Conservation (phyloP, 129 eudicot genomes). For the Chrysanthemum lavandulifolium region DNA sequence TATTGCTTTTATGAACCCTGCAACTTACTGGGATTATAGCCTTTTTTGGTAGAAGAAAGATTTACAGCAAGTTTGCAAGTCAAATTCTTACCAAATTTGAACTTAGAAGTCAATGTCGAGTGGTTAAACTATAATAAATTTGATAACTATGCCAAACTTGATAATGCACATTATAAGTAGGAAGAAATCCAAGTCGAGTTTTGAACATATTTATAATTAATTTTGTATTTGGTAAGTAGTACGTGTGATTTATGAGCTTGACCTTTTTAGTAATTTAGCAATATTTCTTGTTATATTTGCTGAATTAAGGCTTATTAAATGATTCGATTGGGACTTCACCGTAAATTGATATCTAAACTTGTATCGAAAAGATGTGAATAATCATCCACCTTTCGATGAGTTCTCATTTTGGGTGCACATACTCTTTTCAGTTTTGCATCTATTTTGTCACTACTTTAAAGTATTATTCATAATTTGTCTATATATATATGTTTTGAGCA, state of each 20-base stretch:
- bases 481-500: neutral
- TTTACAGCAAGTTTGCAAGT: conserved; percentile 17
- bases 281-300: conserved; percentile 1
- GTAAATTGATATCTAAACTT: neutral
- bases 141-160: conserved; percentile 4
- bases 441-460: neutral
- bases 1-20: conserved; percentile 20
- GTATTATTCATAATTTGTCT: neutral
- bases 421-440: neutral
- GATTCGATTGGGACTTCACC: neutral
- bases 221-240: conserved; percentile 3
- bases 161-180: neutral
- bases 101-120: neutral
- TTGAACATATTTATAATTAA: neutral
- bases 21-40: conserved; percentile 8
- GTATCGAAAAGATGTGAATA: neutral
- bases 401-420: neutral
- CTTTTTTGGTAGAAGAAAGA: conserved; percentile 19
- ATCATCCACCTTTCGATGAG: neutral
- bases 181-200: conserved; percentile 4
- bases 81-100: conserved; percentile 11
- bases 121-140: neutral
- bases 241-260: neutral
- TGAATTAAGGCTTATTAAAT: conserved; percentile 13
- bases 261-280: conserved; percentile 18